Conservation (phyloP, 176 grass and related monocot genomes). For the Secale cereale region DNA sequence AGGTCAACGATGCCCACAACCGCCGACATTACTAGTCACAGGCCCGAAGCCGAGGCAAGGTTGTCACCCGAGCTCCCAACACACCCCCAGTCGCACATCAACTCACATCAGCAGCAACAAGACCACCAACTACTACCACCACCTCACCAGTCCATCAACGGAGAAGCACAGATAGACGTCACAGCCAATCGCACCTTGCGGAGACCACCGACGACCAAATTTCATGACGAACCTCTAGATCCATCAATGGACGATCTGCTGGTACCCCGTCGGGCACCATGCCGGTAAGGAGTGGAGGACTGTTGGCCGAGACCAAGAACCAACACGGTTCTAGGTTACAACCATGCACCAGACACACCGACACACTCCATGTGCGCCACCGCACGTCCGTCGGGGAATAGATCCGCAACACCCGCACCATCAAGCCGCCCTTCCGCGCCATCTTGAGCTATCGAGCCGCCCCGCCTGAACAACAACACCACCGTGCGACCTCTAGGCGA, state of each 20-base stretch:
- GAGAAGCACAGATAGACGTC: background rate
- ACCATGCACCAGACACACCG: no score
- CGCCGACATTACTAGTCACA: background rate
- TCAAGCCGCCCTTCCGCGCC: no score
- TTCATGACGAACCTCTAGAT: background rate
- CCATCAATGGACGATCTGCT: background rate
- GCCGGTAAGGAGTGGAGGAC: background rate
- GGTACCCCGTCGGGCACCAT: background rate
- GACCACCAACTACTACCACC: background rate
- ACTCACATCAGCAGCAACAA: background rate
- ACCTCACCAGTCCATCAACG: background rate
- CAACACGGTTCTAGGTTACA: no score
- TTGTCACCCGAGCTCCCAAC: background rate
- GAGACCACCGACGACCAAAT: background rate
- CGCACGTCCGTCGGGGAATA: no score
- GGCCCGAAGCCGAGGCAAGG: no score
- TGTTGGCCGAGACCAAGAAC: background rate
- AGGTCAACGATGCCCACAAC: background rate
- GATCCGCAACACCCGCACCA: no score
- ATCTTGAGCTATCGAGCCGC: no score
- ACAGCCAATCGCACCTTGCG: background rate
- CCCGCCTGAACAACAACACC: no score
- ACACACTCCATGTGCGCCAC: no score
- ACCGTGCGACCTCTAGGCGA: no score
- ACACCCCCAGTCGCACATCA: background rate